Evolutionary conservation across 2,329 filamentous ascomycete species (phyloP).

Genomic region (Colletotrichum aenigma): DNA sequence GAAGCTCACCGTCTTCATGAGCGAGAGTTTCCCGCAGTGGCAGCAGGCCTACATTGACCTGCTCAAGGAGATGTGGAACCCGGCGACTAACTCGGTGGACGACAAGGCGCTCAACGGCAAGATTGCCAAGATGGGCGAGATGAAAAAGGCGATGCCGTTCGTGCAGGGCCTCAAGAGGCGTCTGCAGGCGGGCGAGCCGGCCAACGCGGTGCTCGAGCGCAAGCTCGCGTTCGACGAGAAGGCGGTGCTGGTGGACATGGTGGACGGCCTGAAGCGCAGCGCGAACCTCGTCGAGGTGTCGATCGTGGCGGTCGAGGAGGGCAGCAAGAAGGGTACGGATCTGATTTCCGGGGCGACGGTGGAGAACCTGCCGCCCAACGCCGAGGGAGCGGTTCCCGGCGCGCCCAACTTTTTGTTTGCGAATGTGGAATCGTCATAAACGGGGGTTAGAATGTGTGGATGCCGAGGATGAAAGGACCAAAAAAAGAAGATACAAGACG

Average conservation of each 20-base stretch:
- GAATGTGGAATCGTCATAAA: conserved; percentile 64
- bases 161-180: conserved; percentile 86
- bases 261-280: conserved; percentile 77
- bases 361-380: conserved; percentile 62
- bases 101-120: conserved; percentile 81
- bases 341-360: conserved; percentile 59
- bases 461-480: neutral
- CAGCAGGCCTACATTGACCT: conserved; percentile 89
- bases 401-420: conserved; percentile 83
- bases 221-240: conserved; percentile 89
- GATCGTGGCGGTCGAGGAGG: conserved; percentile 73
- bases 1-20: conserved; percentile 85
- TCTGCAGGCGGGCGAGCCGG: conserved; percentile 72
- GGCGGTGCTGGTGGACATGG: conserved; percentile 76
- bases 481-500: neutral
- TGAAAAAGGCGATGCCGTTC: conserved; percentile 99
- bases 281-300: conserved; percentile 73
- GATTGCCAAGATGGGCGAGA: conserved; percentile 83
- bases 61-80: conserved; percentile 73
- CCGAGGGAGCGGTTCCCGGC: conserved; percentile 81
- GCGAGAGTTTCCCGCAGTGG: conserved; percentile 84
- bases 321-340: conserved; percentile 66
- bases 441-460: neutral
- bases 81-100: conserved; percentile 65
- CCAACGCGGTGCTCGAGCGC: conserved; percentile 75